Evolutionary conservation across 2,329 filamentous ascomycete species (phyloP).

Genomic region (Calonectria pteridis): DNA sequence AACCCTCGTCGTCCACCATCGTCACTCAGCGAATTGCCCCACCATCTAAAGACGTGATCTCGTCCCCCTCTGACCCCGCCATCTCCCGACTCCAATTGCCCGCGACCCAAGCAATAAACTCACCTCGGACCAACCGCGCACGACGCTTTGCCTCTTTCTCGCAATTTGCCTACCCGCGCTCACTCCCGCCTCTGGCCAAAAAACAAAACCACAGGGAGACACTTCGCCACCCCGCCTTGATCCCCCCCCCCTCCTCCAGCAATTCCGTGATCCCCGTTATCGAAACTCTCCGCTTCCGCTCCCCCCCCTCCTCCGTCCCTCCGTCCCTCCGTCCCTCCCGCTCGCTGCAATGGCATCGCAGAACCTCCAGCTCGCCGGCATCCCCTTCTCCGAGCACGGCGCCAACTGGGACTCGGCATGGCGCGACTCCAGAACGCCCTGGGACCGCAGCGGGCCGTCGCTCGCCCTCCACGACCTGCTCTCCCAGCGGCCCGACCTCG

Average conservation of each 20-base stretch:
- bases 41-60: constrained; percentile 21
- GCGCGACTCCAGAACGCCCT: constrained; percentile 60
- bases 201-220: neutral
- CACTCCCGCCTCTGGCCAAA: neutral
- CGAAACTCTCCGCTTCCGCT: neutral
- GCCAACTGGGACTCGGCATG: constrained; percentile 63
- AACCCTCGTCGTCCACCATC: neutral
- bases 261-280: neutral
- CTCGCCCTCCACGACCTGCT: constrained; percentile 67
- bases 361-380: constrained; percentile 49
- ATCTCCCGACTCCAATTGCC: neutral
- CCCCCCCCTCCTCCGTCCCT: neutral
- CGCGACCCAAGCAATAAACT: neutral
- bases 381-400: constrained; percentile 51
- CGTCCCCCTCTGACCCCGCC: constrained; percentile 13
- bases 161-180: neutral
- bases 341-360: constrained; percentile 38
- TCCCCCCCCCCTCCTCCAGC: neutral
- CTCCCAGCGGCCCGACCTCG: constrained; percentile 57
- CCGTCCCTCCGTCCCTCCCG: neutral
- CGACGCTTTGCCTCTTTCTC: neutral
- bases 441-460: constrained; percentile 68
- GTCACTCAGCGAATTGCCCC: constrained; percentile 18
- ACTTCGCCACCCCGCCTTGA: neutral
- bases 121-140: neutral